Conservation (phyloP, 148 eudicot genomes). For the Dysphania ambrosioides region DNA sequence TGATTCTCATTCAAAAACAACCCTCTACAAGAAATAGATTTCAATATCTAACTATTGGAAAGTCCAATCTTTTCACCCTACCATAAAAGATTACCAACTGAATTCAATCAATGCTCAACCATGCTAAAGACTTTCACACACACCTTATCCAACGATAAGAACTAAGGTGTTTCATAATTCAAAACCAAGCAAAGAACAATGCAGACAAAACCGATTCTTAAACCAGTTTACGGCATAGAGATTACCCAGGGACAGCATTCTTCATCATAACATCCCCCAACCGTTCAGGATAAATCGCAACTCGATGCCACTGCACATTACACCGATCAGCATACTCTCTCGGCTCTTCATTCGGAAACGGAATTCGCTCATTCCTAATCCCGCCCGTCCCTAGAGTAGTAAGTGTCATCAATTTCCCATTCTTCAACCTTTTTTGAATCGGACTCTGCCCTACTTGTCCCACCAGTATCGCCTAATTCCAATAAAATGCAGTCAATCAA, state of each 20-base stretch:
- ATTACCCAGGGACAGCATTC: slow-evolving; percentile 69
- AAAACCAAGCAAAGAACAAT: not conserved
- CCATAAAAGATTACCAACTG: too few species aligned
- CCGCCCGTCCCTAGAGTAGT: slow-evolving; percentile 87
- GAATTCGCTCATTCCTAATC: slow-evolving; percentile 74
- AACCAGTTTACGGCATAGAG: not conserved
- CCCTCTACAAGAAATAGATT: too few species aligned
- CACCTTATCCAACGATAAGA: too few species aligned
- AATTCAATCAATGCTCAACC: too few species aligned
- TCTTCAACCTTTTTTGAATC: slow-evolving; percentile 61
- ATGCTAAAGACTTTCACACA: too few species aligned
- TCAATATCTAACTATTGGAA: not conserved
- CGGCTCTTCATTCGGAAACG: slow-evolving; percentile 76
- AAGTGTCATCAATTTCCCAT: slow-evolving; percentile 60
- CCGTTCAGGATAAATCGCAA: slow-evolving; percentile 56
- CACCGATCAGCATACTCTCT: slow-evolving; percentile 83
- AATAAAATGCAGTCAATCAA: slow-evolving; percentile 2
- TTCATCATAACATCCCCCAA: slow-evolving; percentile 54
- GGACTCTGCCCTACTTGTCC: slow-evolving; percentile 86
- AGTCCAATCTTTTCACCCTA: too few species aligned
- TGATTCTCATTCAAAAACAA: not conserved
- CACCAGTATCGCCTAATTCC: slow-evolving; percentile 63
- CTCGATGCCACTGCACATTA: slow-evolving; percentile 92
- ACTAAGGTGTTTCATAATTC: slow-evolving; percentile 1
- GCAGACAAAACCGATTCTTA: not conserved